These are phyloP conservation scores for Wickerhamomyces queroliae DNA, from an alignment of 805 yeast species.

Conservation along the genomic window DNA sequence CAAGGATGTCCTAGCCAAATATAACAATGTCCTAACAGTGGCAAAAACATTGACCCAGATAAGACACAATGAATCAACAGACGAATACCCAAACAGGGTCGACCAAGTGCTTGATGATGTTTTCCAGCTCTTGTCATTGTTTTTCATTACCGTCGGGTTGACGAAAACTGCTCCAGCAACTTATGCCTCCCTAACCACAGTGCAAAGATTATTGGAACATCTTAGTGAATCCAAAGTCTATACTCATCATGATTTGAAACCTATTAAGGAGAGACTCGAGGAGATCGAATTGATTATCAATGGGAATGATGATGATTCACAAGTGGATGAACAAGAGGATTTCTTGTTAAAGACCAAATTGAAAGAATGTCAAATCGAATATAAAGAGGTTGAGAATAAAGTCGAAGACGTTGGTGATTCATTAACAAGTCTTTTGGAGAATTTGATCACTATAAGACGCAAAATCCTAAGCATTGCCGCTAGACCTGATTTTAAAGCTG, in stretches of 20 bases:
- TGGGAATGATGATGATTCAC: slow-evolving; percentile 8
- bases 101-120: slow-evolving; percentile 82
- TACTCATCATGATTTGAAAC: slow-evolving; percentile 77
- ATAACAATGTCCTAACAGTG: slow-evolving; percentile 48
- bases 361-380: slow-evolving; percentile 53
- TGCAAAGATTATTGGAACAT: slow-evolving; percentile 78
- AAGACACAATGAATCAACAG: slow-evolving; percentile 28
- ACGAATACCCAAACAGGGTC: slow-evolving; percentile 37
- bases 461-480: slow-evolving; percentile 49
- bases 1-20: slow-evolving; percentile 55
- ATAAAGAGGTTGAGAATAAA: slow-evolving; percentile 49
- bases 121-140: slow-evolving; percentile 79
- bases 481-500: slow-evolving; percentile 26
- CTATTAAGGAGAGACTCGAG: slow-evolving; percentile 65
- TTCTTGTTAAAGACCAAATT: slow-evolving; percentile 60
- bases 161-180: slow-evolving; percentile 91
- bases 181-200: slow-evolving; percentile 83
- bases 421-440: slow-evolving; percentile 46
- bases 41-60: slow-evolving; percentile 48
- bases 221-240: slow-evolving; percentile 75
- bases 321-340: slow-evolving; percentile 44
- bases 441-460: slow-evolving; percentile 59
- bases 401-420: slow-evolving; percentile 47
- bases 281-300: slow-evolving; percentile 63
- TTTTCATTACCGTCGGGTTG: slow-evolving; percentile 88